Percentiles rank a stretch among this genome's conserved stretches.
phyloP scores from a whole-genome alignment of 2,329 filamentous ascomycete species.

The Fusarium sp. region DNA sequence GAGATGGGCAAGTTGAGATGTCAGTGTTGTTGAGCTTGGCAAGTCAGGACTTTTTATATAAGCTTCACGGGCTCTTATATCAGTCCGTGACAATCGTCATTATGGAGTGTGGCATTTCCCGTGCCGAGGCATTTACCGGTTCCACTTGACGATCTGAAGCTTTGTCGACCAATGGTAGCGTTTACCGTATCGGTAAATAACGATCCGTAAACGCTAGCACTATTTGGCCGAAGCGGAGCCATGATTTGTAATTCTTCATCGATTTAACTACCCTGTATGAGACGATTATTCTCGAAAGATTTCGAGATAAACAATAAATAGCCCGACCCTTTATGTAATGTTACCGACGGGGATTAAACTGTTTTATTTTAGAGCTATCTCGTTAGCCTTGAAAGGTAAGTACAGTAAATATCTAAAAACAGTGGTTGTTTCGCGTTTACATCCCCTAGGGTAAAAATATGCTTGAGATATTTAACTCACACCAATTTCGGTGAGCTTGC shows the following conservation, averaged over 20 bases:
- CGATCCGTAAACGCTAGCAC: not conserved
- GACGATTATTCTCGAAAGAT: rapidly evolving
- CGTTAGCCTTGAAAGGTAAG: too few species aligned
- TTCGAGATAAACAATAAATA: rapidly evolving
- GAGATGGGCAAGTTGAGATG: too few species aligned
- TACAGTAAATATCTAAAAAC: too few species aligned
- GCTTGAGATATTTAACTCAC: too few species aligned
- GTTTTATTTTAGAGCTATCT: too few species aligned
- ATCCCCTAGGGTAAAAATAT: too few species aligned
- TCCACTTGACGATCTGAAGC: not conserved
- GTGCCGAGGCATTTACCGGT: conserved; percentile 28
- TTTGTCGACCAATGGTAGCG: not conserved
- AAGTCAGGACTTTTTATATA: conserved; percentile 14
- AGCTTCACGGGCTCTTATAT: conserved; percentile 17
- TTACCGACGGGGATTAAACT: not conserved
- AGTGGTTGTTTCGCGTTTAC: too few species aligned
- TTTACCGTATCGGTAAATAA: conserved; percentile 16
- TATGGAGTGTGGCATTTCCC: conserved; percentile 3
- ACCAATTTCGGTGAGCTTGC: too few species aligned
- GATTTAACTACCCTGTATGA: not conserved
- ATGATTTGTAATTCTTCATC: not conserved
- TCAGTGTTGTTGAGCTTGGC: not conserved
- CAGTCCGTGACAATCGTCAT: not conserved
- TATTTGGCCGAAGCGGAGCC: rapidly evolving
- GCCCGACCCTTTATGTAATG: not conserved